A percentile compares a stretch with the other conserved stretches of the same genome.
Conservation (phyloP, 306 rosid genomes). For the Acmispon strigosus region DNA sequence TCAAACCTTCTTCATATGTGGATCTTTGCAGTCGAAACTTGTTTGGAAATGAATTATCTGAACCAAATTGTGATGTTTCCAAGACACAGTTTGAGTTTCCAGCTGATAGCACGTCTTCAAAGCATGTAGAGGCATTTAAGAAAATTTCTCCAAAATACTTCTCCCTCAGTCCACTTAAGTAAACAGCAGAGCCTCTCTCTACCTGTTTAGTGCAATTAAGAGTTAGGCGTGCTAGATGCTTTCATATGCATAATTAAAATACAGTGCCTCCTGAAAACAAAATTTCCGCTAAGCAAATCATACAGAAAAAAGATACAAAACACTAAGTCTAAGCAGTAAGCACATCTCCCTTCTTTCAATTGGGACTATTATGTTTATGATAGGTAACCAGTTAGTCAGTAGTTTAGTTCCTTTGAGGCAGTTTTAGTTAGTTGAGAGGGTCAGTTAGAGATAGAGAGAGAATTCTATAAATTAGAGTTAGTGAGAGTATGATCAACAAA, state of each 20-base stretch:
- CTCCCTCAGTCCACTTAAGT: conserved; percentile 89
- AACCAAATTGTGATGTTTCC: conserved; percentile 41
- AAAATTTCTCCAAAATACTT: conserved; percentile 88
- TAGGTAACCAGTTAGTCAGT: too few species aligned
- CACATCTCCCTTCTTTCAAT: not conserved
- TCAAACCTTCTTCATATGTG: conserved; percentile 72
- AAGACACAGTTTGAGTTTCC: conserved; percentile 39
- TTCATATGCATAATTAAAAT: conserved; percentile 5
- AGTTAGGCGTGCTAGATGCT: conserved; percentile 17
- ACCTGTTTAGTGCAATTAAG: conserved; percentile 49
- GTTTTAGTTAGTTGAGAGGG: too few species aligned
- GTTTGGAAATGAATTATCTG: conserved; percentile 34
- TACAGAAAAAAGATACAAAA: conserved; percentile 10
- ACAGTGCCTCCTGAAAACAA: conserved; percentile 7
- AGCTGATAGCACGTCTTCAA: conserved; percentile 45
- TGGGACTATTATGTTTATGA: not conserved
- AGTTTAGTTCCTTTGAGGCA: too few species aligned
- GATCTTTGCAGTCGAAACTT: conserved; percentile 22
- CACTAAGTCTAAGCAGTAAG: not conserved
- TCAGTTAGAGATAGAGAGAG: too few species aligned
- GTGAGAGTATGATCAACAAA: too few species aligned
- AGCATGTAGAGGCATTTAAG: conserved; percentile 62
- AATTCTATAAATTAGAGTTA: too few species aligned
- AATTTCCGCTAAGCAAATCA: not conserved
- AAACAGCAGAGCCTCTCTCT: conserved; percentile 87